A percentile compares a stretch with the other conserved stretches of the same genome.
These are phyloP conservation scores for Aspergillus texensis DNA, from an alignment of 2,329 filamentous ascomycete species.

Conservation along the genomic window DNA sequence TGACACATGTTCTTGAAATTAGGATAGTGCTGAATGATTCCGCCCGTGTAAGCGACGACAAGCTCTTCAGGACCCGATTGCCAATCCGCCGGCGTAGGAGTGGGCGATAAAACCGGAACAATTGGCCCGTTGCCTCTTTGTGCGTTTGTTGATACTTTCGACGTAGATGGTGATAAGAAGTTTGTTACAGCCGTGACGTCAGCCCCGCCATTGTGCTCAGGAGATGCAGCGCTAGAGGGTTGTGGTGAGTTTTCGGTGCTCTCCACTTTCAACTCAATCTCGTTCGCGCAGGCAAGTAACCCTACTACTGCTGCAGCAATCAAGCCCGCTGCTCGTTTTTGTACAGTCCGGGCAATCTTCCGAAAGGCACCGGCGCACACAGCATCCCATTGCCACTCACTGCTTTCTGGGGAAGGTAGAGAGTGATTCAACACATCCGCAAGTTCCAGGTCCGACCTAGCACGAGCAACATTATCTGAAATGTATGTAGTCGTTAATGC, in stretches of 20 bases:
- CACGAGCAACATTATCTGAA: slow-evolving; percentile 66
- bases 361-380: slow-evolving; percentile 63
- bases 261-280: slow-evolving; percentile 56
- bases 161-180: slow-evolving; percentile 10
- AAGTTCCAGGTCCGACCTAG: slow-evolving; percentile 53
- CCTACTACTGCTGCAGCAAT: slow-evolving; percentile 73
- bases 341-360: slow-evolving; percentile 69
- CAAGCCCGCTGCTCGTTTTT: slow-evolving; percentile 72
- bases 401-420: slow-evolving; percentile 50
- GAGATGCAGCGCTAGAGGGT: slow-evolving; percentile 27
- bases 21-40: slow-evolving; percentile 78
- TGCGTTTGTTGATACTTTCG: slow-evolving; percentile 13
- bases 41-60: slow-evolving; percentile 77
- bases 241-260: slow-evolving; percentile 41
- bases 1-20: slow-evolving; percentile 73
- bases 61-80: slow-evolving; percentile 59
- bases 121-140: slow-evolving; percentile 30
- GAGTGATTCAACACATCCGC: slow-evolving; percentile 54
- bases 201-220: slow-evolving; percentile 28
- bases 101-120: slow-evolving; percentile 40
- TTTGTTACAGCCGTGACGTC: slow-evolving; percentile 21
- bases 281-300: slow-evolving; percentile 68
- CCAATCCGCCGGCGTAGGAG: slow-evolving; percentile 41
- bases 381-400: slow-evolving; percentile 64
- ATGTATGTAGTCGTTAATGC: slow-evolving; percentile 72